phyloP scores from a whole-genome alignment of 352 stramenopile species.

The Phytopythium cucurbitacearum region DNA sequence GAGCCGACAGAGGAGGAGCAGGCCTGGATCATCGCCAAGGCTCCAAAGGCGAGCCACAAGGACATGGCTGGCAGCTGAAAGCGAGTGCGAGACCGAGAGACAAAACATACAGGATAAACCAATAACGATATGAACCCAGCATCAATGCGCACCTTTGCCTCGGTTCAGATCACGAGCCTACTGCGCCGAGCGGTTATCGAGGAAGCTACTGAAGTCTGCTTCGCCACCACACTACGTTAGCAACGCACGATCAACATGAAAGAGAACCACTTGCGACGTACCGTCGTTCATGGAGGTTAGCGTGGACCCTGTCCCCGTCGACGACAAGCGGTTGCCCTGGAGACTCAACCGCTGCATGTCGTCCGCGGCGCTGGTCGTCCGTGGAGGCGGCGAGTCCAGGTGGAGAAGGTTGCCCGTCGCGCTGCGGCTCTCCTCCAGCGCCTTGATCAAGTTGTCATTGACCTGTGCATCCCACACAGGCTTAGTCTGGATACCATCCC shows the following conservation, averaged over 20 bases:
- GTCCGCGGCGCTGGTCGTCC: slow-evolving; percentile 14
- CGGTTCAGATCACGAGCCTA: not conserved
- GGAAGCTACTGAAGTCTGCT: slow-evolving; percentile 47
- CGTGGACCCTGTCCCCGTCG: slow-evolving; percentile 12
- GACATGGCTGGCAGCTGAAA: slow-evolving; percentile 59
- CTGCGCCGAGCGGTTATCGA: slow-evolving; percentile 29
- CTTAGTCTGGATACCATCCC: not conserved
- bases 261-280: slow-evolving; percentile 11
- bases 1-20: slow-evolving; percentile 46
- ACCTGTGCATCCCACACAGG: slow-evolving; percentile 29
- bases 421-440: slow-evolving; percentile 50
- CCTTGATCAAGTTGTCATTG: slow-evolving; percentile 82
- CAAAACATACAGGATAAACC: slow-evolving; percentile 8
- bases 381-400: slow-evolving; percentile 54
- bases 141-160: slow-evolving; percentile 2
- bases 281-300: slow-evolving; percentile 42
- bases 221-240: slow-evolving; percentile 1
- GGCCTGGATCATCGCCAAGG: slow-evolving; percentile 53
- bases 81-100: not conserved
- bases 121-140: slow-evolving; percentile 2
- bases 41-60: slow-evolving; percentile 67
- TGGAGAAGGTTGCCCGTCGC: slow-evolving; percentile 42
- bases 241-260: not conserved
- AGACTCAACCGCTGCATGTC: slow-evolving; percentile 27
- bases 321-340: slow-evolving; percentile 8